Percentiles rank a stretch among this genome's conserved stretches.
These are phyloP conservation scores for Scheffersomyces titani DNA, from an alignment of 1,139 yeast genomes.

Conservation along the genomic window DNA sequence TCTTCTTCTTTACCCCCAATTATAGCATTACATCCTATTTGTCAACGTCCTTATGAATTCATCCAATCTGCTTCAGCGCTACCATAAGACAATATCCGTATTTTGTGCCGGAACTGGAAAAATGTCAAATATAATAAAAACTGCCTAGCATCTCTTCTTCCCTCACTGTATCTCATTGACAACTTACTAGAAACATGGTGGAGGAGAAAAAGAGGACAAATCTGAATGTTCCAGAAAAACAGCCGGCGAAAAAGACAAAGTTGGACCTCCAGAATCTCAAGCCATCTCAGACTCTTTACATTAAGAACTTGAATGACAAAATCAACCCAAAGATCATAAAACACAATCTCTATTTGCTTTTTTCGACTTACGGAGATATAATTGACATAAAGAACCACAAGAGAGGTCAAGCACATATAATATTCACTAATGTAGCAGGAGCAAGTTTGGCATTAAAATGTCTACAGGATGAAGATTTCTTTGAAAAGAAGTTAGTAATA, in stretches of 20 bases:
- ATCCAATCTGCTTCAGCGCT: not conserved
- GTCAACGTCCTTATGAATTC: not conserved
- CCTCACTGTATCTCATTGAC: not conserved
- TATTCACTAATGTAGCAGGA: constrained; percentile 48
- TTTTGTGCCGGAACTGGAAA: not conserved
- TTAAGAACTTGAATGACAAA: constrained; percentile 68
- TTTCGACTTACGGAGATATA: constrained; percentile 70
- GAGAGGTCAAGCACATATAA: constrained; percentile 80
- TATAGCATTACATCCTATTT: not conserved
- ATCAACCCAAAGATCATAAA: constrained; percentile 48
- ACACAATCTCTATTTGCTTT: constrained; percentile 59
- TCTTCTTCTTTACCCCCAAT: not conserved
- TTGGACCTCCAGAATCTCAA: constrained; percentile 12
- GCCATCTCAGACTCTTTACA: constrained; percentile 56
- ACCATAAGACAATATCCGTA: not conserved
- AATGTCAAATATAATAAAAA: no score
- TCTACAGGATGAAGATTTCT: constrained; percentile 50
- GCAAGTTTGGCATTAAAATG: constrained; percentile 56
- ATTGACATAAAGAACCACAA: constrained; percentile 51
- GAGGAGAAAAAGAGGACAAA: not conserved
- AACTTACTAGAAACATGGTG: not conserved
- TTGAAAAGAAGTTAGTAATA: constrained; percentile 57
- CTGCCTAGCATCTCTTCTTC: not conserved
- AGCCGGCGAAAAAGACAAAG: constrained; percentile 9
- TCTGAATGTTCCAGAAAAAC: not conserved